These are phyloP conservation scores for Yamadazyma philogaea DNA, from an alignment of 805 yeast genomes.

Conservation along the genomic window DNA sequence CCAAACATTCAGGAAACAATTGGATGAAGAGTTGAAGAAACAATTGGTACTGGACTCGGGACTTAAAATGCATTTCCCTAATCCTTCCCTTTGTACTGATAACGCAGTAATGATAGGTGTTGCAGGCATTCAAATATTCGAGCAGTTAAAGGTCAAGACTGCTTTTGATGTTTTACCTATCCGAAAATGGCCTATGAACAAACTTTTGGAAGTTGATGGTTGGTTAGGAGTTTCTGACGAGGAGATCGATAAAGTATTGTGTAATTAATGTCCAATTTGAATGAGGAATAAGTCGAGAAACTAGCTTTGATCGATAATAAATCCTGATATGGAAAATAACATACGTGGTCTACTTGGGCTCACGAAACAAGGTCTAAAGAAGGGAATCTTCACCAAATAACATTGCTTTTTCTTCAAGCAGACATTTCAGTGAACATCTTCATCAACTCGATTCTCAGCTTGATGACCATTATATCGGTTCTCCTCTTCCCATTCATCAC, in stretches of 20 bases:
- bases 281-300: no score
- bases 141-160: conserved; percentile 46
- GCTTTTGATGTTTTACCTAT: conserved; percentile 58
- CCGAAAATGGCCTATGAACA: conserved; percentile 78
- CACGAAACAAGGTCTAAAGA: no score
- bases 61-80: conserved; percentile 61
- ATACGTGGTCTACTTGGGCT: no score
- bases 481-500: conserved; percentile 24
- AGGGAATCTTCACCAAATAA: no score
- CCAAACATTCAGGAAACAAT: conserved; percentile 46
- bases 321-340: no score
- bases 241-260: conserved; percentile 16
- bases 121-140: conserved; percentile 89
- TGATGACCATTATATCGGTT: neutral
- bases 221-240: conserved; percentile 37
- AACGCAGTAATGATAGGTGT: conserved; percentile 97
- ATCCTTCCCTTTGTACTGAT: conserved; percentile 76
- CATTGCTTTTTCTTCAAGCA: no score
- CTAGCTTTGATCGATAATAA: no score
- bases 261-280: no score
- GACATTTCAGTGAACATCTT: no score
- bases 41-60: conserved; percentile 5
- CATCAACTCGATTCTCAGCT: no score
- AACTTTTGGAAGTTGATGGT: conserved; percentile 47
- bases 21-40: conserved; percentile 37